Evolutionary conservation across 192 early-diverging fungal species (phyloP).

Genomic region (Entomortierella chlamydospora): DNA sequence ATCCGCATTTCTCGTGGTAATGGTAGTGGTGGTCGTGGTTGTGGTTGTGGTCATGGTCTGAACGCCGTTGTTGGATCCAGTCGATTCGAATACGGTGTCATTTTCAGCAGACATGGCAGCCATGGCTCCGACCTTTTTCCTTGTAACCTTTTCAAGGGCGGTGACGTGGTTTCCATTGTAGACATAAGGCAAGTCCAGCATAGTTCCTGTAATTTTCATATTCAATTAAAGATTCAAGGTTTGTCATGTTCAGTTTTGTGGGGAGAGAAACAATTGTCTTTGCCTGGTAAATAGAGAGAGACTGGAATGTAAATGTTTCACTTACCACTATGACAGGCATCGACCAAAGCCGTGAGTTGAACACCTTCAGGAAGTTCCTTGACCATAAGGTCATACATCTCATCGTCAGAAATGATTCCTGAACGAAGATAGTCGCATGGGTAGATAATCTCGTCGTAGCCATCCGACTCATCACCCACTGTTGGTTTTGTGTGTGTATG

Average conservation of each 20-base stretch:
- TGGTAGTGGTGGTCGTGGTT: constrained; percentile 32
- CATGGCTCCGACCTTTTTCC: constrained; percentile 50
- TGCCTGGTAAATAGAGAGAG: neutral
- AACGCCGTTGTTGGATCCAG: constrained; percentile 22
- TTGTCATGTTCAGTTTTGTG: neutral
- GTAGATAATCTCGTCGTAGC: constrained; percentile 76
- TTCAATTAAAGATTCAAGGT: neutral
- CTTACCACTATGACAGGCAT: constrained; percentile 73
- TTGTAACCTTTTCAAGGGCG: constrained; percentile 33
- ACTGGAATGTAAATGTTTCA: neutral
- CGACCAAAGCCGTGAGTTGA: constrained; percentile 79
- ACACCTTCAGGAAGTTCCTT: constrained; percentile 72
- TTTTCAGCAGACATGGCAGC: constrained; percentile 47
- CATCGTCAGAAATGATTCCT: constrained; percentile 79
- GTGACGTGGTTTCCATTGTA: constrained; percentile 59
- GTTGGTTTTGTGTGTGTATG: neutral
- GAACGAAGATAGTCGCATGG: constrained; percentile 76
- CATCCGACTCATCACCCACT: constrained; percentile 64
- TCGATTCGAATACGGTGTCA: constrained; percentile 34
- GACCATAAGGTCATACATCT: constrained; percentile 72
- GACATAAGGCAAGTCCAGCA: constrained; percentile 71
- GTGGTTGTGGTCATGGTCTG: constrained; percentile 27
- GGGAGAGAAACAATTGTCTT: neutral
- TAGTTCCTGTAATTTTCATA: constrained; percentile 56
- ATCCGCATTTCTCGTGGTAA: constrained; percentile 11